These are phyloP conservation scores for Panicum hallii DNA, from an alignment of 202 grass and related monocot species.

Conservation along the genomic window DNA sequence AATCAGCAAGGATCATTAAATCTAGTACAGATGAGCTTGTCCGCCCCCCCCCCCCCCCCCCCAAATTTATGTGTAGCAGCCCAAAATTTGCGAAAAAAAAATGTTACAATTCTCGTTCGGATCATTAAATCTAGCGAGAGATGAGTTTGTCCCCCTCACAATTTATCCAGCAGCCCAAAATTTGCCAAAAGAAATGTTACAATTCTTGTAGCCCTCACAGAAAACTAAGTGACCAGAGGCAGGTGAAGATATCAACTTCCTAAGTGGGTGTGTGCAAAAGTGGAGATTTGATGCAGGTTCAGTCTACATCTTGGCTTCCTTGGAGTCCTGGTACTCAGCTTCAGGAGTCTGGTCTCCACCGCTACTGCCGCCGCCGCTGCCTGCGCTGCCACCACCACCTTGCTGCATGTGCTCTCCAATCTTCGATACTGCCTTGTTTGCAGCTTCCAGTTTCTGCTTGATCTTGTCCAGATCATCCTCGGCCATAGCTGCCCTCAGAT, in stretches of 20 bases:
- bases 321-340: conserved; percentile 83
- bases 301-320: conserved; percentile 70
- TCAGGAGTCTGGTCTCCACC: conserved; percentile 77
- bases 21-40: neutral
- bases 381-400: conserved; percentile 24
- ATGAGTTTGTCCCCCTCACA: conserved; percentile 22
- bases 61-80: conserved; percentile 31
- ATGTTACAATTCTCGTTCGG: too few relatives aligned
- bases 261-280: conserved; percentile 44
- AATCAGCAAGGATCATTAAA: too few relatives aligned
- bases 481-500: conserved; percentile 77
- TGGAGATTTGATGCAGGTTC: neutral
- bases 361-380: conserved; percentile 12
- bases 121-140: neutral
- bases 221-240: conserved; percentile 26
- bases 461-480: conserved; percentile 77
- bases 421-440: conserved; percentile 95
- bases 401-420: conserved; percentile 90
- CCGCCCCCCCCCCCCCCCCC: neutral
- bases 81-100: conserved; percentile 18
- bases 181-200: conserved; percentile 29
- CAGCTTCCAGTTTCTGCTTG: conserved; percentile 89
- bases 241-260: conserved; percentile 44
- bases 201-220: conserved; percentile 31
- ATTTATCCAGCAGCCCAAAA: conserved; percentile 45